Base-by-base conservation (phyloP, 2,329 filamentous ascomycete species). In the Coniochaeta sp. region DNA sequence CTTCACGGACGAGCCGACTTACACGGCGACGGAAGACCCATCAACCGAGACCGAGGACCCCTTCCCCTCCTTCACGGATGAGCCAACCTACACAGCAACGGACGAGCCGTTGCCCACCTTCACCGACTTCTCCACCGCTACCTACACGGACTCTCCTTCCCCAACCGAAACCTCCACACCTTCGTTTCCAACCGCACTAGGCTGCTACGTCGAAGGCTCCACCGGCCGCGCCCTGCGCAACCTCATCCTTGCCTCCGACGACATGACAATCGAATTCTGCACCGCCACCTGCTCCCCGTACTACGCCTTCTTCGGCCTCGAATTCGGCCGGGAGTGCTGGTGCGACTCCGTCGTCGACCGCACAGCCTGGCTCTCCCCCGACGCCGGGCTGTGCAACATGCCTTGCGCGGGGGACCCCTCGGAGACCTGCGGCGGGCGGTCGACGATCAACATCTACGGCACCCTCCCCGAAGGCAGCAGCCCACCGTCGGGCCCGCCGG, bases 401-500 rank as follows among this genome's bases (percentile, higher is more conserved):
- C 24, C 45, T 22, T 48, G 45, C 28, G 30, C 28, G 26, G 45
- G 45, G 24, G 28, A 48, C 45, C 16, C 26, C 28, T 14, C 24
- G 16, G 45, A 48, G 45, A 31, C 18, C 9, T 48, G 45, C 45
- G 45, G 45, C 26, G 45, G 45, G 9, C n/a, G 16, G 5, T 48
- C 45, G 8, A 31, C 45, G 16, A 28, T 48, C 45, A 48, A 48
- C 45, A 48, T 48, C 45, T 48, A 48, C 28, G 45, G 45, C 45
- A 8, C 26, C 7, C 16, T 26, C 16, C 4, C 38, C 20, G 18
- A 6, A 10, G 38, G 18, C 18, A 9, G 26, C 45, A 18, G 24
- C 10, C 4, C 45, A 4, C 45, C 24, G 6, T 7, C 45, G 45
- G 30, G 26, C 26, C 26, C 24, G 13, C 9, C n/a, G 9, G 30